Evolutionary conservation across 129 eudicot genomes (phyloP), one percentile per base, ranked within the genome.

Genomic region (Erigeron canadensis): DNA sequence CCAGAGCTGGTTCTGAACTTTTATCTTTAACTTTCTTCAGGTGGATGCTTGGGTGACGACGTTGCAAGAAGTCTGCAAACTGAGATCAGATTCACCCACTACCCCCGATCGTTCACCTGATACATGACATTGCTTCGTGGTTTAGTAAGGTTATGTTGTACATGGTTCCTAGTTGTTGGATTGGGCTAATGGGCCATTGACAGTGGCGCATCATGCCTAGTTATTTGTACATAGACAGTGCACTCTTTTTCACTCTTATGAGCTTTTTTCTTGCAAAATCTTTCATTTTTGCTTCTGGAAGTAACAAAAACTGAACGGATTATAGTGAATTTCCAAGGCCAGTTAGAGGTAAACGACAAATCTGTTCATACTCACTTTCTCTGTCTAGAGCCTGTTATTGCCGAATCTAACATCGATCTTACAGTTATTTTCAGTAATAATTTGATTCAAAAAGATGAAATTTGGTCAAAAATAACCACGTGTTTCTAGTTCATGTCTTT

Each of bases 1-100:
- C 34, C 2, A n/a, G 56, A 50, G 19, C 56, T n/a, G 56, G n/a
- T 7, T 43, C 7, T 51, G 9, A 51, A 55, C 2, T n/a, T n/a
- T n/a, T n/a, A 37, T 59, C 12, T 38, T 58, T 38, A 68, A 2
- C 22, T 38, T 45, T 57, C n/a, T 54, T 56, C 83, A 92, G 98
- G 85, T 87, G 73, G 95, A 87, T 79, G 85, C 91, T 43, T 92
- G 98, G 98, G 81, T 92, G 86, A 85, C 79, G 59, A 84, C 88
- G 16, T 79, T 92, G 80, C 77, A 77, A 75, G 76, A 67, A 4
- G 89, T 83, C 17, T 85, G 96, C 81, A 83, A 86, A 67, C 22
- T 84, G 72, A 80, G 68, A 65, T 61, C 75, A 11, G 59, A 62
- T 28, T 12, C 77, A 21, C 59, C 78, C 42, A 59, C 71, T 61